Evolutionary conservation across 2,329 filamentous ascomycete species (phyloP), one percentile per base, ranked within the genome.

Genomic region (Nemania bipapillata): DNA sequence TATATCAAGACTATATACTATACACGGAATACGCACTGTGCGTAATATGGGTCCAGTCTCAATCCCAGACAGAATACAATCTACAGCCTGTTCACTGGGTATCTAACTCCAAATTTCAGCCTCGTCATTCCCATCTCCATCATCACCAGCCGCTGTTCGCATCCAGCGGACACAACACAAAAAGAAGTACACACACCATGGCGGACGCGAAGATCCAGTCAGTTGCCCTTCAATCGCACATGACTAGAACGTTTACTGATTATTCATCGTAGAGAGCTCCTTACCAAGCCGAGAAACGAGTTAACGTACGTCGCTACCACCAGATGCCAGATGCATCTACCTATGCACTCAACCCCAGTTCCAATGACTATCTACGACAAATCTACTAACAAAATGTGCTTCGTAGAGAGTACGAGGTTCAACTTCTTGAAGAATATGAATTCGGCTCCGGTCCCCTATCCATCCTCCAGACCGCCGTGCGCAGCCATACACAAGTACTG

Each of bases 391-490:
- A 15, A 72, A 62, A 68, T 63, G 42, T 50, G 45, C 62, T 67
- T 26, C 24, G 50, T 32, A 79, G 77, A 74, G 84, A 88, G 79
- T 85, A 88, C 77, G 86, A 88, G 76, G 87, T 87, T 76, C 82
- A 83, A 17, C 73, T 78, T 72, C 86, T 91, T 74, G 91, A 93
- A 80, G 90, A 92, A 78, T 90, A 94, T 80, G 92, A 94, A 81
- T 90, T 94, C 81, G 92, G 89, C 72, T 89, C 90, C 45, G 92
- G 92, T 2, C 92, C 92, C 8, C 87, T 98, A 53, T 97, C 94
- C 4, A 96, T 99, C 77, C 92, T 99, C 69, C 95, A 98, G 84
- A 97, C 96, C 68, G 96, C 96, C 73, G 96, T 97, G 66, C 92
- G 94, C 80, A 92, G 92, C 73, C 95, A 97, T 85, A 92, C 92